Conservation (phyloP, 495 filamentous ascomycete genomes). For the Podospora conica region DNA sequence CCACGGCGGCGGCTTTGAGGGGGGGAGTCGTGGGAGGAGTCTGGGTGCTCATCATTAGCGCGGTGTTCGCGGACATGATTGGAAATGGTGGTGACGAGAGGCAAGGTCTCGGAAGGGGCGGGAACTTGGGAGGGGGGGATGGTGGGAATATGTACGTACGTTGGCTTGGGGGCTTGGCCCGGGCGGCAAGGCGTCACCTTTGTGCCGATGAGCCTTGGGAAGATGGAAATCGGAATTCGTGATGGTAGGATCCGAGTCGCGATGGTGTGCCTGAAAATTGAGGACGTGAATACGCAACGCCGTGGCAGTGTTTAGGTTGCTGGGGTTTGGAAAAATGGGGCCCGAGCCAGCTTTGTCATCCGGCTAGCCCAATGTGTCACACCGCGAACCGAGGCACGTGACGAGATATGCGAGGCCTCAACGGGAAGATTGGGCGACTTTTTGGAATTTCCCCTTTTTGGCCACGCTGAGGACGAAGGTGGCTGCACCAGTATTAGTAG, state of each 20-base stretch:
- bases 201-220: background rate
- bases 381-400: background rate
- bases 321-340: background rate
- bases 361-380: background rate
- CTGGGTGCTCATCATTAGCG: background rate
- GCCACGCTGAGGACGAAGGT: background rate
- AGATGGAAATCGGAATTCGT: background rate
- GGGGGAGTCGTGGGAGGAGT: background rate
- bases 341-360: background rate
- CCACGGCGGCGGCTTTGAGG: slow-evolving; percentile 1
- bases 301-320: background rate
- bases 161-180: background rate
- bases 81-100: background rate
- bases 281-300: background rate
- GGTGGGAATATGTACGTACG: background rate
- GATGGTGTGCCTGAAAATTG: background rate
- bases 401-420: background rate
- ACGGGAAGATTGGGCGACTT: too few relatives aligned
- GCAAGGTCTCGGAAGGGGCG: background rate
- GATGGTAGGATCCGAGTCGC: background rate
- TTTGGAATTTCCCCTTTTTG: background rate
- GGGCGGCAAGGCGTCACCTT: background rate
- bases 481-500: background rate
- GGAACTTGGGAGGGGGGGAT: background rate
- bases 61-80: background rate